Evolutionary conservation across 495 filamentous ascomycete species (phyloP).

Genomic region (Hypoxylon trugodes): DNA sequence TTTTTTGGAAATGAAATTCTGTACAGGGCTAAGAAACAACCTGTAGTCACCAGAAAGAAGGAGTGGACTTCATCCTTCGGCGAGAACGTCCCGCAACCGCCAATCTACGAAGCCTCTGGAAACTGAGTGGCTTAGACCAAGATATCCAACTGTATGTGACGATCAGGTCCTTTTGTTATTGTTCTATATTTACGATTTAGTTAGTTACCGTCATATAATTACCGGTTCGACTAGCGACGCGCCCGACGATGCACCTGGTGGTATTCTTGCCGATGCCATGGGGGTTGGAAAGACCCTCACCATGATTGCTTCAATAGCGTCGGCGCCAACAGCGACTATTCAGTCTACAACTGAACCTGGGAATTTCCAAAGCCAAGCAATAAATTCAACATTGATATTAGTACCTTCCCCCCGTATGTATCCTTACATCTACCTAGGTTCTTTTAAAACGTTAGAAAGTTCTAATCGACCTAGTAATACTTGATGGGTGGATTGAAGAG

Average conservation of each 20-base stretch:
- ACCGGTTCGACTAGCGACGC: conserved; percentile 5
- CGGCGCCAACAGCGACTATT: conserved; percentile 16
- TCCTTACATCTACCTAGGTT: neutral
- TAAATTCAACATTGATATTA: conserved; percentile 47
- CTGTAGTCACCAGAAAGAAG: conserved; percentile 14
- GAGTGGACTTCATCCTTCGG: conserved; percentile 8
- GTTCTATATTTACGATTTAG: neutral
- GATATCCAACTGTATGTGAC: neutral
- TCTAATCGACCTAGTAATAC: conserved; percentile 19
- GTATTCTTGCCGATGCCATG: conserved; percentile 51
- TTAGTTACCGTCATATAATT: conserved; percentile 10
- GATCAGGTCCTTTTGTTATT: neutral
- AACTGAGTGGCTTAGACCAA: neutral
- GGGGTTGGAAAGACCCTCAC: conserved; percentile 52
- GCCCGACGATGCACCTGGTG: conserved; percentile 24
- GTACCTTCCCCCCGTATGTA: conserved; percentile 44
- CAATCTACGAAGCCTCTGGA: conserved; percentile 3
- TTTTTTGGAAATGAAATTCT: neutral
- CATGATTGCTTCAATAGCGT: conserved; percentile 38
- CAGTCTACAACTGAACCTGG: neutral
- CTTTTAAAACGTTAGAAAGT: neutral
- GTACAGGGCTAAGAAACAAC: too few relatives aligned
- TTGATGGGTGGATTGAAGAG: conserved; percentile 45
- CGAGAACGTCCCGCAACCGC: neutral
- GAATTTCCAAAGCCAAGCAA: neutral